Evolutionary conservation across 768 basidiomycete genomes (phyloP).

Genomic region (Boletus sp.): DNA sequence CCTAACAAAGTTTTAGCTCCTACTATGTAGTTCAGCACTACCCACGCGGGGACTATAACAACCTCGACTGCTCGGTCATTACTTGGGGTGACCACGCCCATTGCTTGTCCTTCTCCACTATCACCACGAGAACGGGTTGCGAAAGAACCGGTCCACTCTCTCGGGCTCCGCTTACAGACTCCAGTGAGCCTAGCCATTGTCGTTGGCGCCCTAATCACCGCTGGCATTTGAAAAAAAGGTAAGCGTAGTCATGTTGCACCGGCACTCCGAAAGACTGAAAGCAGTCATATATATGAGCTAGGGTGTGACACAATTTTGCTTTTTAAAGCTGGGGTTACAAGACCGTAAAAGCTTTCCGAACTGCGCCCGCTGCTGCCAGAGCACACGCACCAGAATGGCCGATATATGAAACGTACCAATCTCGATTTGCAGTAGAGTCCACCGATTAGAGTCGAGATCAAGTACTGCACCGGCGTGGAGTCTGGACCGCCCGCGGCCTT

Average conservation of each 20-base stretch:
- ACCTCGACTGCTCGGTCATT: too few relatives aligned
- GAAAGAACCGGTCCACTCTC: not conserved
- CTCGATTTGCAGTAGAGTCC: not conserved
- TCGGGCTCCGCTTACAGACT: not conserved
- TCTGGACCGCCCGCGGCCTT: not conserved
- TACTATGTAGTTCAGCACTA: not conserved
- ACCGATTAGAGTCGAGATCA: not conserved
- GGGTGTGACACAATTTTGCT: slow-evolving; percentile 8
- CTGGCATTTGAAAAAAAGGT: not conserved
- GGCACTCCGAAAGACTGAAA: not conserved
- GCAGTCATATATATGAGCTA: not conserved
- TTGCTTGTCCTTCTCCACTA: too few relatives aligned
- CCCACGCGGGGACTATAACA: not conserved
- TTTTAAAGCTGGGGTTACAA: slow-evolving; percentile 9
- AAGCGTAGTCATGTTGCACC: not conserved
- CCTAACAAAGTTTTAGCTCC: not conserved
- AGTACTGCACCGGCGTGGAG: not conserved
- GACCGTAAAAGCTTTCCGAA: not conserved
- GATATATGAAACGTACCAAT: not conserved
- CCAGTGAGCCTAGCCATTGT: not conserved
- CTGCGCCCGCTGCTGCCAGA: not conserved
- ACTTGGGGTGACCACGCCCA: too few relatives aligned
- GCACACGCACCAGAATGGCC: not conserved
- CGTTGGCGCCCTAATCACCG: not conserved
- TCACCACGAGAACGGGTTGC: not conserved